phyloP scores from a whole-genome alignment of 495 filamentous ascomycete genomes.

The Lasiosphaeris hirsuta region DNA sequence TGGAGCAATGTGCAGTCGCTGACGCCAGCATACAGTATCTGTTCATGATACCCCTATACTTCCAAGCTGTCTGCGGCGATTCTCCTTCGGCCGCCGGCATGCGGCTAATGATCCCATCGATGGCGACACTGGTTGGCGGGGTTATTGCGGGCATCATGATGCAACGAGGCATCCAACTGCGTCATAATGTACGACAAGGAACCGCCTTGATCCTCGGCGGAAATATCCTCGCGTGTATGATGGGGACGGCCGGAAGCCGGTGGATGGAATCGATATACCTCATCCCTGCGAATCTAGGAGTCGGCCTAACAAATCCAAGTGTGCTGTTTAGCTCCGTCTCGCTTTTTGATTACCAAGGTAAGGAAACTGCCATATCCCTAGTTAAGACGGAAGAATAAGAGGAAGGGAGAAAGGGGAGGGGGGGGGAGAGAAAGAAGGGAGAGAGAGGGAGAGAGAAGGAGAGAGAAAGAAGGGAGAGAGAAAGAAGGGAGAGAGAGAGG shows the following conservation, averaged over 20 bases:
- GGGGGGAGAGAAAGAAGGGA: too few relatives aligned
- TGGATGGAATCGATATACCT: constrained; percentile 62
- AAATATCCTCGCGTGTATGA: constrained; percentile 50
- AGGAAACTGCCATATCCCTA: background rate
- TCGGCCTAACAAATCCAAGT: constrained; percentile 60
- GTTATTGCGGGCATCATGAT: constrained; percentile 59
- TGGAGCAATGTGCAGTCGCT: background rate
- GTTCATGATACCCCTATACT: constrained; percentile 61
- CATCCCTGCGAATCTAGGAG: constrained; percentile 61
- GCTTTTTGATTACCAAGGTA: constrained; percentile 60
- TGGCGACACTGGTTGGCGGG: constrained; percentile 58
- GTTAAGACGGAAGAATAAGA: background rate
- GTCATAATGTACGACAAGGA: constrained; percentile 52
- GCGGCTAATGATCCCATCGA: constrained; percentile 56
- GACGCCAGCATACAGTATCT: constrained; percentile 51
- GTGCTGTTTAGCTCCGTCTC: constrained; percentile 62
- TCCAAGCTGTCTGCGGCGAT: constrained; percentile 61
- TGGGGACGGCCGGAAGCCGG: constrained; percentile 50
- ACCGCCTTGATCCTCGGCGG: constrained; percentile 58
- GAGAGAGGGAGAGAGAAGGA: background rate
- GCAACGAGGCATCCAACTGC: constrained; percentile 56
- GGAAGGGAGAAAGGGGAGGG: background rate
- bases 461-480: background rate
- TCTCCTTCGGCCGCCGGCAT: constrained; percentile 56
- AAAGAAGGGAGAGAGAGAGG: background rate